phyloP scores from a whole-genome alignment of 371 early-diverging fungal species.

The Zopfochytrium polystomum region DNA sequence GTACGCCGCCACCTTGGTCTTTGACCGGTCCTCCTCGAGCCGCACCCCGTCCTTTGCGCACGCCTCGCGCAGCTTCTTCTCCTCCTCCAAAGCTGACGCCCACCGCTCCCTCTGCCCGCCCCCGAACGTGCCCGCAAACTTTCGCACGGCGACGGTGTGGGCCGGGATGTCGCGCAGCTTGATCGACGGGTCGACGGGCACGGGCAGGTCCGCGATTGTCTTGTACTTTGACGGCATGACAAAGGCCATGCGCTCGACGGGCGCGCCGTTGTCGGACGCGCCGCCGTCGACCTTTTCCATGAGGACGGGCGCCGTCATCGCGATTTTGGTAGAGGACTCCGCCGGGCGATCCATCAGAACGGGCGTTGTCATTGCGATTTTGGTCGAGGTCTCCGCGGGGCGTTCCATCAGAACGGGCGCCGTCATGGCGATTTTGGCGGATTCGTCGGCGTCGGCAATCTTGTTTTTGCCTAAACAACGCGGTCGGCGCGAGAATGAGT shows the following conservation, averaged over 20 bases:
- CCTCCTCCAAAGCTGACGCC: background rate
- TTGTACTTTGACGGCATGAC: slow-evolving; percentile 6
- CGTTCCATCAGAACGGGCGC: slow-evolving; percentile 3
- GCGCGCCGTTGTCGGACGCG: background rate
- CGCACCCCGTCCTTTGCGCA: background rate
- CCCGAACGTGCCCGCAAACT: background rate
- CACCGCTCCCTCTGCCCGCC: background rate
- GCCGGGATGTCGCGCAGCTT: background rate
- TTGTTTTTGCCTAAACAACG: background rate
- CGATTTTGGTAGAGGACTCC: background rate
- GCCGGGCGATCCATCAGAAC: slow-evolving; percentile 1
- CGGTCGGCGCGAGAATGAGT: background rate
- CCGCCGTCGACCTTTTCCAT: background rate
- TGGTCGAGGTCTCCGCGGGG: no score
- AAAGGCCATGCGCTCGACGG: background rate
- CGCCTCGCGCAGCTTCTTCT: slow-evolving; percentile 1
- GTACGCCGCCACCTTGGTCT: background rate
- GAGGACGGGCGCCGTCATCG: slow-evolving; percentile 7
- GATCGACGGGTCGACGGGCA: background rate
- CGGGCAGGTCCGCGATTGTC: background rate
- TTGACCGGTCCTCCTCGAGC: background rate
- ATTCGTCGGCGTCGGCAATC: background rate
- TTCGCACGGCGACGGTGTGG: background rate
- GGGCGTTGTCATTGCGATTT: slow-evolving; percentile 7
- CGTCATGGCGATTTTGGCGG: slow-evolving; percentile 1